Conservation (phyloP, 106 monocot genomes). For the Xerophyta viscosa region DNA sequence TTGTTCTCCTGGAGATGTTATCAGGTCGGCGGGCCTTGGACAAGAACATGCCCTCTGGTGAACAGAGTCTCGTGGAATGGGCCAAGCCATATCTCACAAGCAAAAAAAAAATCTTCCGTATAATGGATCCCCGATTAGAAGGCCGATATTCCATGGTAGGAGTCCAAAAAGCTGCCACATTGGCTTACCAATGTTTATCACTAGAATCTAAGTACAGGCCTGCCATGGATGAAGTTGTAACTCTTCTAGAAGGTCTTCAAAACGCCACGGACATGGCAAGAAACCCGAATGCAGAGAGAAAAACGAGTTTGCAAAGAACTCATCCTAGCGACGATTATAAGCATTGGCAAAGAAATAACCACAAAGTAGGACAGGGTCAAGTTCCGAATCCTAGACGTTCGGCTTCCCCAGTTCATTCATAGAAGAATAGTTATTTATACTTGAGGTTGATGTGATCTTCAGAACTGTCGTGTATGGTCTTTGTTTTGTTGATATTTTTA, state of each 20-base stretch:
- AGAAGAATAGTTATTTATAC: no score
- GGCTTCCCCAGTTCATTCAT: no score
- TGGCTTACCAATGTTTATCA: conserved; percentile 52
- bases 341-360: conserved; percentile 12
- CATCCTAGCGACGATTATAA: neutral
- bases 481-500: no score
- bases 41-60: conserved; percentile 73
- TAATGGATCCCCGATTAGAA: conserved; percentile 60
- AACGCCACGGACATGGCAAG: conserved; percentile 13
- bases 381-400: no score
- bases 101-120: conserved; percentile 64
- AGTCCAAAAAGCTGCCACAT: conserved; percentile 49
- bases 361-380: conserved; percentile 11
- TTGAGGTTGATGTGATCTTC: no score
- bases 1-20: conserved; percentile 83
- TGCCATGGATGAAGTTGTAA: conserved; percentile 64
- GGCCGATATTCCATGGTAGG: conserved; percentile 66
- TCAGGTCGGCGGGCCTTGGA: conserved; percentile 68
- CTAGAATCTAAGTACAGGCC: conserved; percentile 42
- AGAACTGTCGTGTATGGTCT: no score
- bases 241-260: conserved; percentile 47
- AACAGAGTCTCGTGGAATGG: conserved; percentile 90
- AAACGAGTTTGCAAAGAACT: neutral
- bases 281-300: conserved; percentile 5
- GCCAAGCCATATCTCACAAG: conserved; percentile 55